Base-by-base conservation (phyloP, 1,139 yeast genomes). In the Neolecta irregularis region DNA sequence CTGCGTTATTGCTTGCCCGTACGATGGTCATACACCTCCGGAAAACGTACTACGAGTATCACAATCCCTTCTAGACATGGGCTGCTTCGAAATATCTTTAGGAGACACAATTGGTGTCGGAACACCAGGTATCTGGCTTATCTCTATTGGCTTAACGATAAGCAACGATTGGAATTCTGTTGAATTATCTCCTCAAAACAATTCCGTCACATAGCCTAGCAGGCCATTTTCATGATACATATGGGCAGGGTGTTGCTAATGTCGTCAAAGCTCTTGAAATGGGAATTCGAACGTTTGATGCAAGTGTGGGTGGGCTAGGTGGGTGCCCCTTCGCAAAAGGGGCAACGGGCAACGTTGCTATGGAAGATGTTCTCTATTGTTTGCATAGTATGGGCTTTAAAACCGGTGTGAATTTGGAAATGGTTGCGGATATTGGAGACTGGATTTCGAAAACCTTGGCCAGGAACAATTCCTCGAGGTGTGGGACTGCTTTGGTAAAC, bases 241-340 rank as follows among this genome's bases (percentile, higher is more conserved):
- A 54, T 30, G 60, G 60, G 13, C 58, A 54, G 39, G 60, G 57
- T 6, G 57, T 55, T 3, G 55, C 58, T 25, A 55, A 55, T 37
- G 56, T 52, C 8, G 33, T 54, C 26, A 42, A 45, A 35, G 57
- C 60, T 1, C 51, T 55, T 11, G 52, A 50, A 11, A 45, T 52
- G 52, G 60, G 60, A 2, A 38, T 55, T 20, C 41, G 57, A 16
- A 48, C 48, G 4, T 54, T 55, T 6, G 60, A 55, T 39, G 40
- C 53, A 23, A 49, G 54, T 17, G 56, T 54, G 0, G 57, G 49
- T 9, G 59, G 59, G 1, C 52, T 55, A 2, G 60, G 60, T 15
- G 60, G 60, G n/a, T 55, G 60, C 36, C 60, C 60, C 3, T 55
- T 52, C 35, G 58, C 60, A 19, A 54, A 52, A 37, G 59, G 60